A percentile compares a stretch with the other conserved stretches of the same genome.
phyloP scores from a whole-genome alignment of 2,329 filamentous ascomycete species.

The Aspergillus transmontanensis region DNA sequence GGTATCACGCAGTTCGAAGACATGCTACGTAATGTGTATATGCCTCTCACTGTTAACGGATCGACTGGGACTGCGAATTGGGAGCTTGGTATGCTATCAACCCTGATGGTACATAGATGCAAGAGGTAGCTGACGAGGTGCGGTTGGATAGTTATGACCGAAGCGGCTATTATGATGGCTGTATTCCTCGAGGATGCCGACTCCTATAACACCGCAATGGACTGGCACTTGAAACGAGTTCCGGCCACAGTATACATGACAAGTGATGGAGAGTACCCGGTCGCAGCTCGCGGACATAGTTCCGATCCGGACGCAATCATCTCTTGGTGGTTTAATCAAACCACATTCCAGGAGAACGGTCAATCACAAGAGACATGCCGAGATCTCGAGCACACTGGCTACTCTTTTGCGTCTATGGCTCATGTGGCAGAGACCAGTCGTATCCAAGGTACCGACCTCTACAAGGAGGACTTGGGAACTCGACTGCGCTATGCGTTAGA shows the following conservation, averaged over 20 bases:
- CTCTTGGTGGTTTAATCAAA: neutral
- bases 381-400: neutral
- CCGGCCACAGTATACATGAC: neutral
- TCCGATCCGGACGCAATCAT: neutral
- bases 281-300: neutral
- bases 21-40: constrained; percentile 1
- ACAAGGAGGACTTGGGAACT: neutral
- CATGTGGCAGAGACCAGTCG: constrained; percentile 1
- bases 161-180: neutral
- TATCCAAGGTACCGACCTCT: neutral
- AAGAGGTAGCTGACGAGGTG: neutral
- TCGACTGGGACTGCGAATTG: neutral
- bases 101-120: neutral
- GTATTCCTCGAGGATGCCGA: constrained; percentile 2
- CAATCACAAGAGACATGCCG: constrained; percentile 1
- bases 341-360: neutral
- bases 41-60: neutral
- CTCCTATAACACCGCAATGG: neutral
- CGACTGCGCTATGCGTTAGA: neutral
- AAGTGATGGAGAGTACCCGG: constrained; percentile 1
- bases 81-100: neutral
- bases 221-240: neutral
- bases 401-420: neutral
- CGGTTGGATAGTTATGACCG: neutral
- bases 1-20: neutral